Evolutionary conservation across 805 yeast species (phyloP).

Genomic region (Candida khao-thaluensis): DNA sequence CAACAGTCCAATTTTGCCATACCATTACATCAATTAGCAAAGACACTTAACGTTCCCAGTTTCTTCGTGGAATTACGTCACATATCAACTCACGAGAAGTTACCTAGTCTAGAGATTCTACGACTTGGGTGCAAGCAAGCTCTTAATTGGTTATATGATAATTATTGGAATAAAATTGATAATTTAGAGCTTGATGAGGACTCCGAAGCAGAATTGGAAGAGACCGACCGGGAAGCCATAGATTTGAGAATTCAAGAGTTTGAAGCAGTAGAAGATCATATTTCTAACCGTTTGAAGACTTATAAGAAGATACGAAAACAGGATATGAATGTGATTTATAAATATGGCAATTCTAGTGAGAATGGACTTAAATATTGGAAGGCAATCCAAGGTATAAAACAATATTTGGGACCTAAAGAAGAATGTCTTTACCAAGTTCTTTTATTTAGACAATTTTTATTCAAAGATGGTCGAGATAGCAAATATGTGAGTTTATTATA

Average conservation of each 20-base stretch:
- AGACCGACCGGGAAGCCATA: slow-evolving; percentile 10
- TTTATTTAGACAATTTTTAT: slow-evolving; percentile 23
- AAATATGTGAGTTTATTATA: slow-evolving; percentile 23
- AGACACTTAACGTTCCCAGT: slow-evolving; percentile 64
- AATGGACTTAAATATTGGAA: slow-evolving; percentile 45
- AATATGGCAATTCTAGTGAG: slow-evolving; percentile 39
- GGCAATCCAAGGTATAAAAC: slow-evolving; percentile 25
- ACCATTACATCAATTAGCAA: slow-evolving; percentile 75
- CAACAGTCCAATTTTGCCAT: slow-evolving; percentile 79
- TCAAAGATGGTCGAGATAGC: slow-evolving; percentile 11
- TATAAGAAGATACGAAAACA: slow-evolving; percentile 52
- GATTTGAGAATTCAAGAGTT: slow-evolving; percentile 10
- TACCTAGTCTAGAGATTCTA: slow-evolving; percentile 72
- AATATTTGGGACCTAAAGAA: not conserved
- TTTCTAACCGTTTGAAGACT: slow-evolving; percentile 41
- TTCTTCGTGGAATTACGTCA: slow-evolving; percentile 89
- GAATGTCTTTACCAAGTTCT: slow-evolving; percentile 14
- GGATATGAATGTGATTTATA: slow-evolving; percentile 37
- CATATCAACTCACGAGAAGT: slow-evolving; percentile 81
- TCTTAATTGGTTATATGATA: slow-evolving; percentile 66
- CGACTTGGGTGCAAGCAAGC: slow-evolving; percentile 61
- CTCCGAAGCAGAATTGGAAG: slow-evolving; percentile 16
- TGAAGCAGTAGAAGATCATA: not conserved
- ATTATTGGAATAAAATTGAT: slow-evolving; percentile 61
- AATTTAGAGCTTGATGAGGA: slow-evolving; percentile 24